phyloP scores from a whole-genome alignment of 2,329 filamentous ascomycete genomes.

The Diaporthe amygdali region DNA sequence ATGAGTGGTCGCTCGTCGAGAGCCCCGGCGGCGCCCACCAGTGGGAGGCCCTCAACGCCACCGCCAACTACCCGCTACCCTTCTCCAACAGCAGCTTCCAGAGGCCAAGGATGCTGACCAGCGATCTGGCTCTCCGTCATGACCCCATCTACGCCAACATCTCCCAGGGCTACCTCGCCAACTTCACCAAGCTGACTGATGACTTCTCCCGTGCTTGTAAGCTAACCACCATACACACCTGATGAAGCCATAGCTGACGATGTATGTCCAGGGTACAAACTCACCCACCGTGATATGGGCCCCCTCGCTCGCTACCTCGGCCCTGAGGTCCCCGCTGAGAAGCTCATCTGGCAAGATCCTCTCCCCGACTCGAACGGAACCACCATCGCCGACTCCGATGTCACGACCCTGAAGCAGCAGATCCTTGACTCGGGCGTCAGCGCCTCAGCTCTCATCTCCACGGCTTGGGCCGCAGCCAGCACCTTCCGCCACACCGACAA shows the following conservation, averaged over 20 bases:
- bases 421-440: constrained; percentile 65
- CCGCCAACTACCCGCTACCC: constrained; percentile 70
- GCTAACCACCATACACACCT: background rate
- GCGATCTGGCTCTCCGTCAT: constrained; percentile 70
- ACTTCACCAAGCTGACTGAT: constrained; percentile 69
- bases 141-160: constrained; percentile 76
- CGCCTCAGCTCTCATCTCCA: constrained; percentile 63
- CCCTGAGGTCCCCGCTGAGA: constrained; percentile 71
- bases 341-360: constrained; percentile 73
- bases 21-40: constrained; percentile 75
- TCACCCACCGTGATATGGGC: constrained; percentile 77
- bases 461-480: constrained; percentile 71
- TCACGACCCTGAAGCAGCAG: constrained; percentile 66
- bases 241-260: background rate
- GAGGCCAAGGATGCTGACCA: constrained; percentile 73
- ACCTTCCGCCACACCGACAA: constrained; percentile 76
- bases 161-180: constrained; percentile 66
- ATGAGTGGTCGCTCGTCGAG: constrained; percentile 75
- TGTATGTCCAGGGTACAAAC: constrained; percentile 61
- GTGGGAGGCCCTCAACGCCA: constrained; percentile 71
- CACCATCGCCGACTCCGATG: constrained; percentile 62
- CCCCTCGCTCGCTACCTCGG: constrained; percentile 71
- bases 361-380: constrained; percentile 62
- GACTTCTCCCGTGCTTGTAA: constrained; percentile 71
- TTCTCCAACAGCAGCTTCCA: constrained; percentile 72